These are phyloP conservation scores for Aphanomyces stellatus DNA, from an alignment of 352 stramenopile genomes.

Conservation along the genomic window DNA sequence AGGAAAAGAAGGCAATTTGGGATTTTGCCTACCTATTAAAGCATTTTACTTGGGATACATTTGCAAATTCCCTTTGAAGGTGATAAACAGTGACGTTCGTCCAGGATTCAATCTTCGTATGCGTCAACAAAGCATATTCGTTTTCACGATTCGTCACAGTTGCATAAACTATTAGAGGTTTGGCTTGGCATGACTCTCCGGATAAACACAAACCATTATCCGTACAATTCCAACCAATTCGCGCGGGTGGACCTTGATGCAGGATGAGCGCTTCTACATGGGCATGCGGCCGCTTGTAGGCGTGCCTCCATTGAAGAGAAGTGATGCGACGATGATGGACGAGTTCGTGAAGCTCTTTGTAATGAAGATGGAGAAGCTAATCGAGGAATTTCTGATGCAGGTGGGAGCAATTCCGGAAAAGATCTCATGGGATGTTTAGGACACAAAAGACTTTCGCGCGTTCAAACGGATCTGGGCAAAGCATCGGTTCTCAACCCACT, in stretches of 20 bases:
- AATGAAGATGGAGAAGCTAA: neutral
- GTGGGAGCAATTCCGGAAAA: neutral
- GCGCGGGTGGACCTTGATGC: neutral
- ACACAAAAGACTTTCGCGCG: neutral
- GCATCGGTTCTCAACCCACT: neutral
- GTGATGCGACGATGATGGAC: neutral
- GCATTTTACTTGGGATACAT: no score
- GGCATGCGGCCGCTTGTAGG: slow-evolving; percentile 5
- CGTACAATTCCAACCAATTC: neutral
- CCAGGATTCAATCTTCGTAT: neutral
- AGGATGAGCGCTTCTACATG: neutral
- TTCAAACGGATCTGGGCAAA: slow-evolving; percentile 7
- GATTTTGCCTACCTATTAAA: no score
- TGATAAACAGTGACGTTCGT: neutral
- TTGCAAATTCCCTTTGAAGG: neutral
- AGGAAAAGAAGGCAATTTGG: no score
- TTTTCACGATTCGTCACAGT: neutral
- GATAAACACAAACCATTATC: neutral
- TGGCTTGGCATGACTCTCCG: neutral
- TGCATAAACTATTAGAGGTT: neutral
- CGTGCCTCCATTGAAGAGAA: neutral
- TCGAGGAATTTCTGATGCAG: neutral
- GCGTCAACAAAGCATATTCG: neutral
- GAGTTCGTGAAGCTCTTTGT: neutral
- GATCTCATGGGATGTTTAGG: neutral